These are phyloP conservation scores for Rhodotorula toruloides DNA, from an alignment of 768 basidiomycete genomes.

Conservation along the genomic window DNA sequence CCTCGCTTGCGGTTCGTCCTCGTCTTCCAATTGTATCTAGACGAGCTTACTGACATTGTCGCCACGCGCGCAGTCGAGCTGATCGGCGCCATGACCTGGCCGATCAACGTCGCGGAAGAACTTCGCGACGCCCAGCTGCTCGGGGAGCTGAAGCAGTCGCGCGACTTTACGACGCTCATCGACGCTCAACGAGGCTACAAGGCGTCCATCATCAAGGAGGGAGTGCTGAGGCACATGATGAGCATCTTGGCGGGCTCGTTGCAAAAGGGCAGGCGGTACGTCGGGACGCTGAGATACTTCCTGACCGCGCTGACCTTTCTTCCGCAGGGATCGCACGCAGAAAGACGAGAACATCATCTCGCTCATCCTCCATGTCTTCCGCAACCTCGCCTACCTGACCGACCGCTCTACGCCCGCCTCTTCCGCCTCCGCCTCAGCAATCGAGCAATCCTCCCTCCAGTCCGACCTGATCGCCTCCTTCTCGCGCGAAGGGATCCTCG, in stretches of 20 bases:
- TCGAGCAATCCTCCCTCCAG: constrained; percentile 69
- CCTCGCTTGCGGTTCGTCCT: constrained; percentile 57
- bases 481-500: constrained; percentile 64
- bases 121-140: constrained; percentile 80
- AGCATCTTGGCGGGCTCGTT: constrained; percentile 62
- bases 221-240: constrained; percentile 46
- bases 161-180: constrained; percentile 78
- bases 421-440: constrained; percentile 67
- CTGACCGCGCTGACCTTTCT: neutral
- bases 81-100: constrained; percentile 98
- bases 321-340: constrained; percentile 58
- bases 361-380: constrained; percentile 77
- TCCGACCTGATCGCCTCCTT: constrained; percentile 67
- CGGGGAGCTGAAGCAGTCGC: constrained; percentile 50
- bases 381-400: constrained; percentile 91
- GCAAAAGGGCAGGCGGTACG: constrained; percentile 57
- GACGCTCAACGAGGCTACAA: constrained; percentile 85
- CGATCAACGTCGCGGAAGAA: constrained; percentile 90
- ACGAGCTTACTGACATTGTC: neutral
- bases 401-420: constrained; percentile 75
- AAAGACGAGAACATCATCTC: constrained; percentile 82
- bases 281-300: neutral
- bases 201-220: constrained; percentile 57
- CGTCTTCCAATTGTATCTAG: neutral
- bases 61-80: constrained; percentile 59